phyloP scores from a whole-genome alignment of 805 yeast species.

The Tanozyma kutaoensis region DNA sequence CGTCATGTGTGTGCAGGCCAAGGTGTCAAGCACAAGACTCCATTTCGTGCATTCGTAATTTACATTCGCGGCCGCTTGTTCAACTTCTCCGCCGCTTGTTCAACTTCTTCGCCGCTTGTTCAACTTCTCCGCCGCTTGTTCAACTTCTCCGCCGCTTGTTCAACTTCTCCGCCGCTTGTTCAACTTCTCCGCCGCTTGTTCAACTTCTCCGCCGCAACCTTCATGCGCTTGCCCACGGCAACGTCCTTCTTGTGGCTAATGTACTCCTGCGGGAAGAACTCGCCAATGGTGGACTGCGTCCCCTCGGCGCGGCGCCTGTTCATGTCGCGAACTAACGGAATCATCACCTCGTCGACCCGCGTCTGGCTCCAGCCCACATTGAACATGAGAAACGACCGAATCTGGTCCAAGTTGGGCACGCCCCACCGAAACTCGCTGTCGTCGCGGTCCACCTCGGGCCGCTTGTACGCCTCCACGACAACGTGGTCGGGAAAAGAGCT shows the following conservation, averaged over 20 bases:
- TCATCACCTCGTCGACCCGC: constrained; percentile 65
- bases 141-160: too few species aligned
- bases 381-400: constrained; percentile 54
- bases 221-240: constrained; percentile 46
- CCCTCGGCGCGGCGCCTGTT: constrained; percentile 47
- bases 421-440: constrained; percentile 82
- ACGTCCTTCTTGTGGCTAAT: constrained; percentile 32
- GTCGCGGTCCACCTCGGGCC: constrained; percentile 81
- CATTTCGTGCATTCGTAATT: too few species aligned
- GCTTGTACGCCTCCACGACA: constrained; percentile 60
- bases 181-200: too few species aligned
- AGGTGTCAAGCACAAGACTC: too few species aligned
- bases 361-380: constrained; percentile 73
- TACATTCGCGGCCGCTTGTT: too few species aligned
- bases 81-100: too few species aligned
- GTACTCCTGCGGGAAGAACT: constrained; percentile 53
- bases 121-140: too few species aligned
- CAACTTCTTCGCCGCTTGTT: too few species aligned
- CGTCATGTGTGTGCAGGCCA: too few species aligned
- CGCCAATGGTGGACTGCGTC: constrained; percentile 46
- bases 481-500: constrained; percentile 55
- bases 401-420: constrained; percentile 65
- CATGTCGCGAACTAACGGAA: constrained; percentile 75
- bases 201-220: constrained; percentile 41
- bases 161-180: too few species aligned